Base-by-base conservation (phyloP, 345 rosid species). In the Aquilaria yunnanensis region DNA sequence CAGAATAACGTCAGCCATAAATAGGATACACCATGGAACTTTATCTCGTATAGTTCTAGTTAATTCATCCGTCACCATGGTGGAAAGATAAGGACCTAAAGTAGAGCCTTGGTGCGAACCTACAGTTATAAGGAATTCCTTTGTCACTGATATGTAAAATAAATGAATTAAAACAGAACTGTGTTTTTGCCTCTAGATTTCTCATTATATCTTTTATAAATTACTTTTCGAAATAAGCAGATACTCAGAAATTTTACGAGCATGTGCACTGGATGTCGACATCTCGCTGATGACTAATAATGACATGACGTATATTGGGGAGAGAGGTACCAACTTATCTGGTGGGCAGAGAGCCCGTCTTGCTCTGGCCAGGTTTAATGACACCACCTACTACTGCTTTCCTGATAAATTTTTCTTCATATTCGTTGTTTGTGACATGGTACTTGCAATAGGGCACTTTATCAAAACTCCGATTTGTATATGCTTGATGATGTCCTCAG, bases 331-430 rank as follows among this genome's bases (percentile, higher is more conserved):
- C n/a, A 89, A 89, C 78, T 81, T 92, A 75, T 92, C 98, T 14
- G 97, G 98, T 59, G 98, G 98, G 63, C 97, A 92, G 75, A 84
- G 87, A 79, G 91, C 97, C 73, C 93, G 98, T 29, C 89, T 92
- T 79, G 97, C 96, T 63, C 75, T 89, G 68, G 96, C 98, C 56
- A 89, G 97, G 98, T 92, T 74, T 59, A 62, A 47, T 58, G 61
- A 32, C 57, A 59, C 12, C 43, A 37, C 43, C 43, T 37, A 37
- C 43, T 37, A 37, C 43, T 37, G 43, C 5, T 33, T 31, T 67
- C 37, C 12, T 55, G 32, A 37, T 61, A 29, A 50, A 47, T 56
- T 14, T 14, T 63, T 53, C 10, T 54, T 48, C 47, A 9, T 14
- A 4, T 48, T 51, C 3, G 43, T 16, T 30, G 10, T 9, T 43